phyloP scores from a whole-genome alignment of 2,329 filamentous ascomycete genomes.

The Pezicula neosporulosa region DNA sequence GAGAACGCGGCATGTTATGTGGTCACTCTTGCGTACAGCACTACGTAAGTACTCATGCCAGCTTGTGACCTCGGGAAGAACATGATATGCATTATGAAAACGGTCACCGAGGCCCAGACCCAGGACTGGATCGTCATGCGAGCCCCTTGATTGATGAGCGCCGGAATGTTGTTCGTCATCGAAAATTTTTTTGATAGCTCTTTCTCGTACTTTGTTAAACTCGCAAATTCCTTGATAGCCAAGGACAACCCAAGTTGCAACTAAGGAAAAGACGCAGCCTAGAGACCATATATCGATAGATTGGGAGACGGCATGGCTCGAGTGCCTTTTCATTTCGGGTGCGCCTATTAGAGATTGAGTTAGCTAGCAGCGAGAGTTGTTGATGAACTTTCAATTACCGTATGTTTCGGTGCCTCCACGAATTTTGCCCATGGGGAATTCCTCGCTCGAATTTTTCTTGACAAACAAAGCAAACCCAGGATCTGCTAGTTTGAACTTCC shows the following conservation, averaged over 20 bases:
- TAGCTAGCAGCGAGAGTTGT: neutral
- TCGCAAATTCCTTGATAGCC: conserved; percentile 28
- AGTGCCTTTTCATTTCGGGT: conserved; percentile 7
- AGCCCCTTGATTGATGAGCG: too few species aligned
- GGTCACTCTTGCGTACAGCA: conserved; percentile 14
- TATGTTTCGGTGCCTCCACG: conserved; percentile 33
- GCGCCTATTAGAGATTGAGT: conserved; percentile 1
- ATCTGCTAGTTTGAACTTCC: conserved; percentile 34
- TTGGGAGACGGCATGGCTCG: conserved; percentile 19
- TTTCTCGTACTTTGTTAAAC: conserved; percentile 19
- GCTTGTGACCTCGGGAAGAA: conserved; percentile 15
- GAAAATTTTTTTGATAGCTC: neutral
- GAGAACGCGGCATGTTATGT: conserved; percentile 15
- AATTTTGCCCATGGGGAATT: neutral
- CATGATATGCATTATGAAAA: conserved; percentile 22
- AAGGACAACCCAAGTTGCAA: conserved; percentile 34
- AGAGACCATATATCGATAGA: conserved; percentile 37
- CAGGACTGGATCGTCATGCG: neutral
- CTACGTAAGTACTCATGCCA: conserved; percentile 23
- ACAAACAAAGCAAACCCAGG: conserved; percentile 30
- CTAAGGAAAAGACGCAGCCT: conserved; percentile 34
- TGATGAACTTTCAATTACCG: conserved; percentile 20
- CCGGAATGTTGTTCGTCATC: neutral
- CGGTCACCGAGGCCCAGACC: conserved; percentile 9
- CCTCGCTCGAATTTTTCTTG: conserved; percentile 1